These are phyloP conservation scores for Omphalotus guepiniiformis DNA, from an alignment of 768 basidiomycete genomes.

Conservation along the genomic window DNA sequence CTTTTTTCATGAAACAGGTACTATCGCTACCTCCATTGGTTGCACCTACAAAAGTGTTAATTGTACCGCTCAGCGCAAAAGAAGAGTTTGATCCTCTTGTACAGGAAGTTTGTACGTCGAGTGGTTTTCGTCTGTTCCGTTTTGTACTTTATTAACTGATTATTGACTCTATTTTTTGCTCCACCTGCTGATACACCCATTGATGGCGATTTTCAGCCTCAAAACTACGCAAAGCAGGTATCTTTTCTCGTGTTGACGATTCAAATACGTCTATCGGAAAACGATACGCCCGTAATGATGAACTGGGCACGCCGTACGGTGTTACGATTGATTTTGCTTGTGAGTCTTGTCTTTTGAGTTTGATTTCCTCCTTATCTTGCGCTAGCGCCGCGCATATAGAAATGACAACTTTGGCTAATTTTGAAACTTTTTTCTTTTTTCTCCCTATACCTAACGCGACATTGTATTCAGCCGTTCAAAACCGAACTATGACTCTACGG, in stretches of 20 bases:
- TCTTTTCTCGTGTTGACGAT: conserved; percentile 93
- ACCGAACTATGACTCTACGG: conserved; percentile 92
- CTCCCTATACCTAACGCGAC: too few species aligned
- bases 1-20: conserved; percentile 44
- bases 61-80: conserved; percentile 88
- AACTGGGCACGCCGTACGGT: conserved; percentile 96
- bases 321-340: conserved; percentile 49
- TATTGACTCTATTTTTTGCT: conserved; percentile 10
- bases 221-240: conserved; percentile 82
- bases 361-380: background rate
- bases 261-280: conserved; percentile 94
- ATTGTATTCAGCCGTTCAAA: conserved; percentile 66
- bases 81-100: conserved; percentile 82
- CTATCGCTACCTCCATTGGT: conserved; percentile 86
- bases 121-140: background rate
- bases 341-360: conserved; percentile 23
- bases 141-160: conserved; percentile 8
- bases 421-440: too few species aligned
- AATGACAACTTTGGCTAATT: too few species aligned
- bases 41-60: conserved; percentile 94
- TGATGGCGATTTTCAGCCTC: too few species aligned
- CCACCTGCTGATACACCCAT: conserved; percentile 6
- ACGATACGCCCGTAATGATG: conserved; percentile 97
- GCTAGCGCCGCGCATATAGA: background rate
- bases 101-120: conserved; percentile 80